Base-by-base conservation (phyloP, 352 stramenopile genomes). In the Pythium periplocum region DNA sequence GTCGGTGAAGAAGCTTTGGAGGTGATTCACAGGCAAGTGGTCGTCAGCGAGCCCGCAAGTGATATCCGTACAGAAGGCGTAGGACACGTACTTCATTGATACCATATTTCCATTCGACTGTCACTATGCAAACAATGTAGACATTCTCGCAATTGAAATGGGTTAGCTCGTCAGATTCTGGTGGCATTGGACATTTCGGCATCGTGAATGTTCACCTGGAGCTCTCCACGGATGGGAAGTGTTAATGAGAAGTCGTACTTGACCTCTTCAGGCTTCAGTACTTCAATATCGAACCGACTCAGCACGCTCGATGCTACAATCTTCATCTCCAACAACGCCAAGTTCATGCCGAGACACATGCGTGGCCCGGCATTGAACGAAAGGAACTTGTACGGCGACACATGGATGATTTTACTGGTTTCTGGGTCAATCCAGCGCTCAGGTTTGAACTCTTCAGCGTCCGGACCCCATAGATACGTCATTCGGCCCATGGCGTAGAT, bases 251-350 rank as follows among this genome's bases (percentile, higher is more conserved):
- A 51, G 11, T 47, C 45, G 51, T 57, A 57, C 12, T n/a, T 51
- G 4, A 40, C 32, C 4, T 31, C 10, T 32, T 57, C 37, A 11
- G 30, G 4, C 12, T 10, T 11, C n/a, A 50, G 12, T 33, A 51
- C 17, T n/a, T 48, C 43, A 38, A 78, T 69, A 10, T 69, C 36
- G 45, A 73, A 81, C 32, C 59, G 42, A 12, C 48, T 26, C 38
- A 71, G 49, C 31, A 91, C 36, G n/a, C 56, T 69, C 5, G 68
- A 59, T 4, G 64, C 41, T 1, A 75, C 63, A 7, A 81, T 71
- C 51, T 83, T 83, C 40, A 86, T 70, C 59, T 90, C 69, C 46
- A 80, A 68, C 51, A 83, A 58, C 1, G 75, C 73, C 7, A 89
- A 12, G 4, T 67, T 64, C 11, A 53, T 62, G 34, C 75, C 73